Base-by-base conservation (phyloP, 257 asterid species). In the Petunia secreta region DNA sequence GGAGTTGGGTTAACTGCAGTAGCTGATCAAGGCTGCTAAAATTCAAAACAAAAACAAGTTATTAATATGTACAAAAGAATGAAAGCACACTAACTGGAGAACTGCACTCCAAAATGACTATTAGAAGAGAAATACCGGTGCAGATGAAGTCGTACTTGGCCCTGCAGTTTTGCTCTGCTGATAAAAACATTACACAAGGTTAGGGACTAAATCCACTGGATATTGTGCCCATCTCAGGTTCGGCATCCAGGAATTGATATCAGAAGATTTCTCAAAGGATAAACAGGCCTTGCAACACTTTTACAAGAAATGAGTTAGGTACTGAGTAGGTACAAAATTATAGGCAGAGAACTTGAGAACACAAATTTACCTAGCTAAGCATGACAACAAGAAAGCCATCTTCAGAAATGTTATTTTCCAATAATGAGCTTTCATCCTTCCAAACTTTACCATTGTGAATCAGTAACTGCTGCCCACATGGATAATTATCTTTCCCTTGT, bases 321-420 rank as follows among this genome's bases (percentile, higher is more conserved):
- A 5, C 15, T 10, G 57, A 52, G 57, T 4, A 52, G 11, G 15
- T 52, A 15, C 15, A 52, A 52, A 10, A 5, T 52, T 52, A 52
- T 8, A 52, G 15, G 57, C 11, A 52, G 11, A 52, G 57, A 52
- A 52, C 25, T 25, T 25, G 25, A 25, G 25, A 25, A 25, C 25
- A 25, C 25, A 25, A 25, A 52, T 38, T 81, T 85, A 94, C 98
- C 95, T 94, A 92, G 90, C 97, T 92, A 79, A 94, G 97, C 98
- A 94, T 92, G 90, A 94, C 97, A 65, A 94, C 98, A 71, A 94
- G 97, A 86, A 94, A 94, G 59, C 97, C 97, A 85, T 94, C 97
- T 87, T 89, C 97, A 25, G 97, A 87, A 79, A 92, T 93, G 77
- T 86, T 92, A 91, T 92, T 94, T 86, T 92, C 94, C 7, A 85